Conservation (phyloP, 2,329 filamentous ascomycete species). For the Colletotrichum magnum region DNA sequence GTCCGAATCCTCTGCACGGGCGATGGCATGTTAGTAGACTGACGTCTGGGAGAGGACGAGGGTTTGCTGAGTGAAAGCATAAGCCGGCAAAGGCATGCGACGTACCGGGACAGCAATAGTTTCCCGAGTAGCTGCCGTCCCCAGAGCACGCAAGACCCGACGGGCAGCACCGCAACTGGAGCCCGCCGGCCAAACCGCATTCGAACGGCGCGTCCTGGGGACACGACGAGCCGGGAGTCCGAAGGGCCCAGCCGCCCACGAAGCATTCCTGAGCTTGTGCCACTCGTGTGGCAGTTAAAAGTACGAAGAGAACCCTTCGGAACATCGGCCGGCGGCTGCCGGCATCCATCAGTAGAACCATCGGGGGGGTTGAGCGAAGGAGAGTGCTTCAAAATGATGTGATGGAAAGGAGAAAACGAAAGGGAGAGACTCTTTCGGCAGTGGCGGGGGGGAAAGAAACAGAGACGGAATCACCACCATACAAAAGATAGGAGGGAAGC, state of each 20-base stretch:
- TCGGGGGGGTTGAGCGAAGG: neutral
- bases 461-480: neutral
- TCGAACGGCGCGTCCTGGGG: neutral
- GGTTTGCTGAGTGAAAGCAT: too few species aligned
- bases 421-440: neutral
- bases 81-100: neutral
- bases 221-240: neutral
- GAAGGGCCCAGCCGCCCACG: neutral
- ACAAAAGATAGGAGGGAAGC: neutral
- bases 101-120: neutral
- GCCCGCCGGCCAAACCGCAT: neutral
- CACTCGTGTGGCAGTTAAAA: neutral
- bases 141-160: neutral
- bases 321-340: neutral
- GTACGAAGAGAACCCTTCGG: neutral
- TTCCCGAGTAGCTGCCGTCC: neutral
- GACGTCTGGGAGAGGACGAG: too few species aligned
- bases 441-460: neutral
- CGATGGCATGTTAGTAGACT: too few species aligned
- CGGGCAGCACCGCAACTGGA: neutral
- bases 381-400: neutral
- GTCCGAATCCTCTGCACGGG: too few species aligned
- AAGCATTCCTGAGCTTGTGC: neutral
- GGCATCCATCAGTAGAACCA: neutral
- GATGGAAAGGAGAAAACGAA: neutral